These are phyloP conservation scores for Ophiostoma himal-ulmi DNA, from an alignment of 2,329 filamentous ascomycete species.

Conservation along the genomic window DNA sequence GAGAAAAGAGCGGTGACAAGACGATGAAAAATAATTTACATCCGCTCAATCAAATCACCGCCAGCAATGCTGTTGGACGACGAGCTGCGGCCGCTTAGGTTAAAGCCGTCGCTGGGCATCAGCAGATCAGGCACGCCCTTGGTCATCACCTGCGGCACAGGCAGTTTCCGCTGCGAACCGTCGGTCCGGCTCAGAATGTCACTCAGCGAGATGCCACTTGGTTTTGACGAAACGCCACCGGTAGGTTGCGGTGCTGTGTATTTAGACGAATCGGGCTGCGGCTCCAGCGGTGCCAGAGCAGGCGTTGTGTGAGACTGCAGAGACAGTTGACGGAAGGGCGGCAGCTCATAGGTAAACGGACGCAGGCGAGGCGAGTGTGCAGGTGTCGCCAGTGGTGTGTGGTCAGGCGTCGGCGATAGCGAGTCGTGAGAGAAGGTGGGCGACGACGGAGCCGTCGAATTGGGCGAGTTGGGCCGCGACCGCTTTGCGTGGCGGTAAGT, in stretches of 20 bases:
- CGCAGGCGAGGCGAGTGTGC: constrained; percentile 89
- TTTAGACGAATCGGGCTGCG: constrained; percentile 43
- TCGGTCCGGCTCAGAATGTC: constrained; percentile 91
- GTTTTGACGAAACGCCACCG: constrained; percentile 44
- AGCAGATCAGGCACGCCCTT: constrained; percentile 84
- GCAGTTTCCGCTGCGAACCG: constrained; percentile 81
- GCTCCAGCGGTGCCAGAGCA: constrained; percentile 54
- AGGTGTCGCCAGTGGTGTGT: constrained; percentile 96
- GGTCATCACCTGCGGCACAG: constrained; percentile 74
- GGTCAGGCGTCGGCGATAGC: constrained; percentile 88
- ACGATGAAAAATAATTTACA: constrained; percentile 19
- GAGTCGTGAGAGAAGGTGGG: constrained; percentile 96
- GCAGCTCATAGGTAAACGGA: constrained; percentile 71
- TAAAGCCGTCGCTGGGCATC: constrained; percentile 58
- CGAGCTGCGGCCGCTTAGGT: constrained; percentile 70
- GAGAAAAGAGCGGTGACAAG: not conserved
- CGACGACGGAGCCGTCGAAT: constrained; percentile 91
- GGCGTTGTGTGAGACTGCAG: constrained; percentile 47
- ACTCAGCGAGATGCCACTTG: constrained; percentile 70
- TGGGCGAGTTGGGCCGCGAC: constrained; percentile 86
- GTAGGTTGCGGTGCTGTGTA: constrained; percentile 42
- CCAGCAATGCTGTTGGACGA: constrained; percentile 72
- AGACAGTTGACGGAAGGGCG: constrained; percentile 66
- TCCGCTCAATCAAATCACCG: constrained; percentile 48
- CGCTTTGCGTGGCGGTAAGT: constrained; percentile 71